These are phyloP conservation scores for Metschnikowia santaceciliae DNA, from an alignment of 805 yeast genomes.

Conservation along the genomic window DNA sequence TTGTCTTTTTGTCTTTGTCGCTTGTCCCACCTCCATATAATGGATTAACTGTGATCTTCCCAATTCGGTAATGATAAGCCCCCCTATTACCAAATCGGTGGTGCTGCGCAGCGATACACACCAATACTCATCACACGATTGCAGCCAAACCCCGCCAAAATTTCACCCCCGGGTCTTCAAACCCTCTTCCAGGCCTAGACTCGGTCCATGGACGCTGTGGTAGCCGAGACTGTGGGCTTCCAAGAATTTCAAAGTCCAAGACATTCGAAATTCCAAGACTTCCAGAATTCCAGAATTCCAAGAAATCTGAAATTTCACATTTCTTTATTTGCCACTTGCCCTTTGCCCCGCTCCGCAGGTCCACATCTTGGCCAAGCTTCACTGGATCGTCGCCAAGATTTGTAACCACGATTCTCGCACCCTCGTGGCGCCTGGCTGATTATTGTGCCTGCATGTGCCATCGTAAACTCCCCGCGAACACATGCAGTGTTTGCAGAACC, in stretches of 20 bases:
- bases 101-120: neutral
- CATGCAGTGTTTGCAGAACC: slow-evolving; percentile 1
- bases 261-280: no score
- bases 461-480: slow-evolving; percentile 4
- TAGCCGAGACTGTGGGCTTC: no score
- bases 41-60: neutral
- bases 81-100: neutral
- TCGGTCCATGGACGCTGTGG: neutral
- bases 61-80: neutral
- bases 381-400: neutral
- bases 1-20: no score
- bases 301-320: no score
- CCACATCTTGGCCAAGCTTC: neutral
- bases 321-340: no score
- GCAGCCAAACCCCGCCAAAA: neutral
- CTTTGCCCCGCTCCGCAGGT: no score
- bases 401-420: neutral
- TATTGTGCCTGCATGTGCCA: neutral
- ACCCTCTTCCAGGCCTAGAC: neutral
- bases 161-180: no score
- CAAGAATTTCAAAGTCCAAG: no score
- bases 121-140: neutral
- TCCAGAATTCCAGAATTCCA: no score
- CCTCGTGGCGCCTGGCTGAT: neutral
- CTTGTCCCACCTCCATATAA: no score